Evolutionary conservation across 768 basidiomycete species (phyloP), one percentile per base, ranked within the genome.

Genomic region (Lactifluus pinguis): DNA sequence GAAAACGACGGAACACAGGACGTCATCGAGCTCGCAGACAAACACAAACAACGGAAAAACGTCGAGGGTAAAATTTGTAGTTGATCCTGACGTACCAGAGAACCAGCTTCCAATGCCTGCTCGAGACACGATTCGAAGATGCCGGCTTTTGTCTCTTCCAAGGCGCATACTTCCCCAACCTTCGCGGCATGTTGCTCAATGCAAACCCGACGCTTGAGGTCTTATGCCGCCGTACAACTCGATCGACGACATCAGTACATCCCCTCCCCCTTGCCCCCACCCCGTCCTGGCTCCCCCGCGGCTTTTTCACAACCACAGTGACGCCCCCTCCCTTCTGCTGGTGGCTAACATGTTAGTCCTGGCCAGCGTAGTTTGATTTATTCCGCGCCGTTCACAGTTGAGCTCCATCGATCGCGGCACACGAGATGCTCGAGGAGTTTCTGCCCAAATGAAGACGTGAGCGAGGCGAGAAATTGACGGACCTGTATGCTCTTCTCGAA

Each of bases 191-290:
- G 11, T 73, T 93, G 30, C 85, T 87, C 68, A 67, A 65, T 11
- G 65, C 74, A 1, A 25, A 25, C 25, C 25, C 25, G 25, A 25
- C 25, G 25, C 25, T 25, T 25, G 25, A 25, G 25, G 25, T 25
- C 25, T 25, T 25, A 25, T 25, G 25, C 2, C 25, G 25, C 25
- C 25, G 25, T 86, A 92, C 68, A 76, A 76, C 17, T 84, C 80
- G 6, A 80, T 95, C 6, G 89, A 94, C 62, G 86, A 89, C 60
- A 85, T 95, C 68, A 87, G 94, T 95, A 71, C 87, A 93, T 85
- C 14, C 69, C 65, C 63, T 65, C 53, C 56, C n/a, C n/a, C n/a
- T n/a, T n/a, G n/a, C n/a, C n/a, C n/a, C n/a, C n/a, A n/a, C 53
- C 56, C 60, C 62, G n/a, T 34, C 29, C 29, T 10, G 8, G 44